Conservation (phyloP, 176 grass and related monocot genomes). For the Paspalum vaginatum region DNA sequence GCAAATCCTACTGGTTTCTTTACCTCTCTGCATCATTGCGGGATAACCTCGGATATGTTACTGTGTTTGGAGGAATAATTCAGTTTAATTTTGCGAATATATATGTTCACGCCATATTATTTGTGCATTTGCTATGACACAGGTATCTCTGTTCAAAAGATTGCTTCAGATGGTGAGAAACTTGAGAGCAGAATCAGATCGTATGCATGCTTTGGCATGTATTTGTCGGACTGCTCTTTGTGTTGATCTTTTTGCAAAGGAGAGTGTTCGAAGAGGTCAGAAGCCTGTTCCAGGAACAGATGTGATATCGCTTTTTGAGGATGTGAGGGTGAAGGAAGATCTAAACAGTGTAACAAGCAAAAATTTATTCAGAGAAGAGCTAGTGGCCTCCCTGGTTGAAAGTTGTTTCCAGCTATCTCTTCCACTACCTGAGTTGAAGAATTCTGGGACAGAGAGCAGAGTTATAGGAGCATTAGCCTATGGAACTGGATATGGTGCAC, state of each 20-base stretch:
- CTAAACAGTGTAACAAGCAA: constrained; percentile 86
- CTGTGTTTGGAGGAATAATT: constrained; percentile 12
- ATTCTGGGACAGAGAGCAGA: constrained; percentile 95
- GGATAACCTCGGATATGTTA: constrained; percentile 21
- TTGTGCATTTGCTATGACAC: constrained; percentile 26
- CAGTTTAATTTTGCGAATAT: background rate
- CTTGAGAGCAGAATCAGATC: constrained; percentile 94
- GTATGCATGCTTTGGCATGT: constrained; percentile 95
- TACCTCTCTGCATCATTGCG: constrained; percentile 16
- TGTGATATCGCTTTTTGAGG: constrained; percentile 96
- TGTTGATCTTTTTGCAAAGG: constrained; percentile 99
- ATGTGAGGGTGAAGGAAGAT: constrained; percentile 94
- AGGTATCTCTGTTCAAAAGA: constrained; percentile 97
- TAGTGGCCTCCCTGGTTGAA: constrained; percentile 92
- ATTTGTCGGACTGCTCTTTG: constrained; percentile 94
- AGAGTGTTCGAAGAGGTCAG: constrained; percentile 92
- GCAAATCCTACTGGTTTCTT: background rate
- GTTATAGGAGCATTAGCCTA: constrained; percentile 99
- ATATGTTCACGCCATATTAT: constrained; percentile 23
- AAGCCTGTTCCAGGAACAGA: constrained; percentile 94
- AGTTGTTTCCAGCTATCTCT: constrained; percentile 99
- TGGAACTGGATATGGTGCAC: constrained; percentile 96
- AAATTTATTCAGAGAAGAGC: constrained; percentile 94
- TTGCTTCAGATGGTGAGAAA: constrained; percentile 97
- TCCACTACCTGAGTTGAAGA: constrained; percentile 86